Evolutionary conservation across 495 filamentous ascomycete genomes (phyloP), one percentile per base, ranked within the genome.

Genomic region (Trichoderma orchidacearum): DNA sequence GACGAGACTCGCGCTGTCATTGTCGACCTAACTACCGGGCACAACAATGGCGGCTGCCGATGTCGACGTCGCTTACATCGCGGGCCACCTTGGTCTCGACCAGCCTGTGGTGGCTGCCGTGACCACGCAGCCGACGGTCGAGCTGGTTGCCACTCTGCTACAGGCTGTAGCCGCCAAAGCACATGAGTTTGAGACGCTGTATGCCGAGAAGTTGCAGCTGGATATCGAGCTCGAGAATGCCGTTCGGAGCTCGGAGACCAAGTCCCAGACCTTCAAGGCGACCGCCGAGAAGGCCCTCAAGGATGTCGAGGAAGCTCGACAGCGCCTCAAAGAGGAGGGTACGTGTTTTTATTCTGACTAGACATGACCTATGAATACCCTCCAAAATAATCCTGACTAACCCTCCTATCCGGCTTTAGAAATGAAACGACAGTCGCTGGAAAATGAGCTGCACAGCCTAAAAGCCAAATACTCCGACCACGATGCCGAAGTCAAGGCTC

Each of bases 141-240:
- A 91, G 2, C 79, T 95, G 15, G 85, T 95, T 52, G 78, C 76
- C 51, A 70, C 76, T 31, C 74, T 96, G 29, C 72, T 96, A 13
- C 69, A 77, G 11, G 77, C 78, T 3, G 79, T 96, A 51, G 76
- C 82, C 23, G 73, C 74, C 29, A 94, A 89, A 70, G 86, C 88
- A 29, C 85, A 81, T 51, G 90, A 95, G 61, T 79, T 80, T 61
- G 89, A 96, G 61, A 79, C 82, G 35, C 69, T 92, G 13, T 83
- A 80, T 58, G 83, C 91, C 6, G 85, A 93, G 45, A 96, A 95
- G 68, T 78, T 95, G 45, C 85, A 85, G 53, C 67, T 86, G 15
- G 87, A 90, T 56, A 89, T 97, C n/a, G 93, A 97, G 72, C 75
- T 97, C 9, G 93, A 97, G 67, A 91, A 86, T 70, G 82, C 85